These are phyloP conservation scores for Talaromyces proteolyticus DNA, from an alignment of 495 filamentous ascomycete species.

Conservation along the genomic window DNA sequence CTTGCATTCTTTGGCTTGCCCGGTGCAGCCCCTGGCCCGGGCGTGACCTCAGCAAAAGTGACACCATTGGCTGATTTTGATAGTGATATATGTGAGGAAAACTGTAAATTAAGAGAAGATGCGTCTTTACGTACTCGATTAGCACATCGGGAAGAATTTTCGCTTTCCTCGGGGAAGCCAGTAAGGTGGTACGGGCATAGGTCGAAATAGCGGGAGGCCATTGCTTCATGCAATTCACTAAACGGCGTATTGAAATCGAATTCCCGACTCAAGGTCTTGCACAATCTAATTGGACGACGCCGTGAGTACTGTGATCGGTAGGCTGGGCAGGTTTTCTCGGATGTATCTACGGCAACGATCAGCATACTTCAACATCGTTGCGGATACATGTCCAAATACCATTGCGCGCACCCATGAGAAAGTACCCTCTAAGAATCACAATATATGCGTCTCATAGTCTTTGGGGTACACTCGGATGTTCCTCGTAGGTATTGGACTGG, in stretches of 20 bases:
- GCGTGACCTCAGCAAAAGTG: slow-evolving; percentile 5
- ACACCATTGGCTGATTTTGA: slow-evolving; percentile 3
- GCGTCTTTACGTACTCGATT: not conserved
- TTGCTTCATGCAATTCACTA: not conserved
- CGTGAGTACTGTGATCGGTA: not conserved
- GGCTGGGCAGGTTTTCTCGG: not conserved
- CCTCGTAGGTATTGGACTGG: too few species aligned
- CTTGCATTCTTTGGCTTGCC: slow-evolving; percentile 30
- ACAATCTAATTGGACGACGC: slow-evolving; percentile 2
- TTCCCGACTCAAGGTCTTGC: not conserved
- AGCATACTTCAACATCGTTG: slow-evolving; percentile 6
- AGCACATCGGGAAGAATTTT: not conserved
- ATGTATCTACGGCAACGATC: slow-evolving; percentile 8
- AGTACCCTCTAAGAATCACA: not conserved
- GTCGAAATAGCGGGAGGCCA: not conserved
- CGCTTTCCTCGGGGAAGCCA: not conserved
- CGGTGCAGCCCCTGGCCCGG: slow-evolving; percentile 4
- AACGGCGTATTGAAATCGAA: not conserved
- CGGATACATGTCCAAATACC: slow-evolving; percentile 2
- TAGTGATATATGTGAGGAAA: slow-evolving; percentile 1
- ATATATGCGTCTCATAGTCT: not conserved
- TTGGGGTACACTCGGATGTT: too few species aligned
- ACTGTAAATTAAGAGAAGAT: not conserved
- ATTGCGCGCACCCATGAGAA: not conserved
- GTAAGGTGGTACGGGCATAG: not conserved